Evolutionary conservation across 179 eudicot species (phyloP).

Genomic region (Beta corolliflora): DNA sequence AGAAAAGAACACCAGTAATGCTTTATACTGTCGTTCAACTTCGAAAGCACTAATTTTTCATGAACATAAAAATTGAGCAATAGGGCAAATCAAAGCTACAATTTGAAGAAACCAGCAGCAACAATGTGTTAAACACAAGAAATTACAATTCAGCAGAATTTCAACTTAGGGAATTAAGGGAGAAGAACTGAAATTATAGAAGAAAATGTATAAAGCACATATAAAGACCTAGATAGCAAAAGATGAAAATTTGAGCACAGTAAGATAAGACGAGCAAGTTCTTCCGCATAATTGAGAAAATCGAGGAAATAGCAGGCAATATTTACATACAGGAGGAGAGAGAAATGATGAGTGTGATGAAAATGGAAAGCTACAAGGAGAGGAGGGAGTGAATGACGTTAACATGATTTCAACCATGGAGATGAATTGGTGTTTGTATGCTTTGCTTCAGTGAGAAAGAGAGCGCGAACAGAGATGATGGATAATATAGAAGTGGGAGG

Average conservation of each 20-base stretch:
- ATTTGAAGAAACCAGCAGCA: background rate
- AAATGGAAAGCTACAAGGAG: background rate
- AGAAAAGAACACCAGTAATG: background rate
- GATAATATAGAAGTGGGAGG: background rate
- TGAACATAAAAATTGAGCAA: background rate
- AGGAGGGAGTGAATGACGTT: background rate
- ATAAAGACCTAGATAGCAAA: background rate
- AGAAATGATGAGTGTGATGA: background rate
- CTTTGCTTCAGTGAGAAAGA: background rate
- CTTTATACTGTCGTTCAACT: background rate
- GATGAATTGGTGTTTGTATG: background rate
- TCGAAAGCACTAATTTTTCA: conserved; percentile 21
- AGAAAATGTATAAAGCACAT: background rate
- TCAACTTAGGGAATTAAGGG: background rate
- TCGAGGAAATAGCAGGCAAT: conserved; percentile 3
- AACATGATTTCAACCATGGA: background rate
- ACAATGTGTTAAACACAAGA: background rate
- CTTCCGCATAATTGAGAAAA: background rate
- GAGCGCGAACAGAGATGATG: background rate
- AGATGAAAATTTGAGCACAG: too few relatives aligned
- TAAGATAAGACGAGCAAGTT: conserved; percentile 3
- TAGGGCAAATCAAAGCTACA: conserved; percentile 8
- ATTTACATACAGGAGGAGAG: background rate
- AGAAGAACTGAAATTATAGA: too few relatives aligned
- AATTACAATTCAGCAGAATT: background rate